Evolutionary conservation across 352 stramenopile genomes (phyloP).

Genomic region (Pythium grandisporangium): DNA sequence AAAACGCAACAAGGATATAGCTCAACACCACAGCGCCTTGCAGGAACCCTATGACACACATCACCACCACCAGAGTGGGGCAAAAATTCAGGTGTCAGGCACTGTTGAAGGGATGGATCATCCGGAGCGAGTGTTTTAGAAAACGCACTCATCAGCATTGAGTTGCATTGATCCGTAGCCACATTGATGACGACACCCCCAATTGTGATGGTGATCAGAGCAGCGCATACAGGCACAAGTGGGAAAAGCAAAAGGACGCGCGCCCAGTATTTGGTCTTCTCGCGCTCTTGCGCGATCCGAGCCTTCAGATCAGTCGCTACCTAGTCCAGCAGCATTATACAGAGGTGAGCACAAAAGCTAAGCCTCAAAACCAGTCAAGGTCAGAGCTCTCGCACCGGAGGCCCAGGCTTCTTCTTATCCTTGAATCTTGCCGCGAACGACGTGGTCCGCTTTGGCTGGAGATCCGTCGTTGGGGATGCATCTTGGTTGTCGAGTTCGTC

Average conservation of each 20-base stretch:
- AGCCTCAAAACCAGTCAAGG: not conserved
- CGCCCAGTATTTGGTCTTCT: conserved; percentile 70
- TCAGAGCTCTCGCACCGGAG: conserved; percentile 3
- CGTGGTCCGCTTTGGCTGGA: conserved; percentile 56
- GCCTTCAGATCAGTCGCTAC: conserved; percentile 37
- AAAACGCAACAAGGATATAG: conserved; percentile 58
- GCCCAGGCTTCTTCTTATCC: conserved; percentile 25
- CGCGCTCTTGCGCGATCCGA: conserved; percentile 37
- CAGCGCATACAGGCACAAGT: conserved; percentile 42
- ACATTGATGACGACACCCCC: conserved; percentile 68
- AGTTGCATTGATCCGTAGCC: conserved; percentile 52
- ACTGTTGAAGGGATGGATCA: no score
- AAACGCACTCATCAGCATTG: conserved; percentile 46
- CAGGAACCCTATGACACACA: conserved; percentile 32
- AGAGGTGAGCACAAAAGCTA: no score
- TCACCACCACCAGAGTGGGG: not conserved
- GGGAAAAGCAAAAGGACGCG: conserved; percentile 55
- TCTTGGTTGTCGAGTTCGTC: conserved; percentile 12
- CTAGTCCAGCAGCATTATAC: no score
- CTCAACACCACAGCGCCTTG: conserved; percentile 56
- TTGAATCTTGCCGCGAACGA: conserved; percentile 36
- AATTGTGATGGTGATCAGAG: conserved; percentile 48
- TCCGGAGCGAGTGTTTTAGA: not conserved
- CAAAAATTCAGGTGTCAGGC: no score
- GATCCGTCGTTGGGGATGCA: conserved; percentile 11